These are phyloP conservation scores for Vanilla planifolia DNA, from an alignment of 106 monocot species.

Conservation along the genomic window DNA sequence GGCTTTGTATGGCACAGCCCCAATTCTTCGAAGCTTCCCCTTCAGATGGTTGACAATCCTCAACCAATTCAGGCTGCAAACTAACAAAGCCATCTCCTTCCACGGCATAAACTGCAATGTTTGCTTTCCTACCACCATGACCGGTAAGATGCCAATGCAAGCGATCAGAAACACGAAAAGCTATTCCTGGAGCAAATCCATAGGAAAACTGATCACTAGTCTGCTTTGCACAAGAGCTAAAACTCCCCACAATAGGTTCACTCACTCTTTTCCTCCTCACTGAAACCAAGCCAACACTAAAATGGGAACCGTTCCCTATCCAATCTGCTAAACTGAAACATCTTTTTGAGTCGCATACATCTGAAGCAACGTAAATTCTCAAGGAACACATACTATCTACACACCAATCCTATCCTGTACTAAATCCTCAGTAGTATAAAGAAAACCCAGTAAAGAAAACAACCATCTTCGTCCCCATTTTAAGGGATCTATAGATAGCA, in stretches of 20 bases:
- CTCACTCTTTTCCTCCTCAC: conserved; percentile 8
- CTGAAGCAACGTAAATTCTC: conserved; percentile 25
- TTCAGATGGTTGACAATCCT: conserved; percentile 9
- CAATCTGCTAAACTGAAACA: neutral
- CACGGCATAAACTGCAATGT: conserved; percentile 12
- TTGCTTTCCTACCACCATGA: neutral
- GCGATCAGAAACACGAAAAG: neutral
- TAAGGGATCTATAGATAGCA: too few species aligned
- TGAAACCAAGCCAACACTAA: conserved; percentile 14
- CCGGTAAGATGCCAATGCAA: neutral
- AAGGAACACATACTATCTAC: conserved; percentile 48
- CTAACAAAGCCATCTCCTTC: neutral
- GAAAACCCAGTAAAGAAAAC: neutral
- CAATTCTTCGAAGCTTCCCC: neutral
- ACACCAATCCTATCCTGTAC: neutral
- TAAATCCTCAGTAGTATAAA: neutral
- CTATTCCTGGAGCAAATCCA: neutral
- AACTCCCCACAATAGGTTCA: conserved; percentile 6
- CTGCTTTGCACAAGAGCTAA: neutral
- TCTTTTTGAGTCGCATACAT: conserved; percentile 38
- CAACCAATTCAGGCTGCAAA: conserved; percentile 7
- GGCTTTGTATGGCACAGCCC: conserved; percentile 6
- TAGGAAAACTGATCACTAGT: conserved; percentile 1
- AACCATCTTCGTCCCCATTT: neutral
- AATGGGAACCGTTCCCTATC: too few species aligned